A percentile compares a stretch with the other conserved stretches of the same genome.
Evolutionary conservation across 2,329 filamentous ascomycete species (phyloP).

Genomic region (Fusarium phyllophilum): DNA sequence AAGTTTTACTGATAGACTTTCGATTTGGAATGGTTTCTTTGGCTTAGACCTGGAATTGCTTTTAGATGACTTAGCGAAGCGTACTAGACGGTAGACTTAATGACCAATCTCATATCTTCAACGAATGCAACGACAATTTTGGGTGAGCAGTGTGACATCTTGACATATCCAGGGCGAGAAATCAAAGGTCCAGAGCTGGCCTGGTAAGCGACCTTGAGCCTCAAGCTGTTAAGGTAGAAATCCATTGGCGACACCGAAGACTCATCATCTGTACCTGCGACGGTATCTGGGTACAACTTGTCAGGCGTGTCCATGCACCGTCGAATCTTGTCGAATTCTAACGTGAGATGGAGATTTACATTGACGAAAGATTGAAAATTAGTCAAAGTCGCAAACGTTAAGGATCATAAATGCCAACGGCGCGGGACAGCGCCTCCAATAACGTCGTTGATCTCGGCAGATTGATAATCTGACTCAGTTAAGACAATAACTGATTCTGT

Average conservation of each 20-base stretch:
- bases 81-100: neutral
- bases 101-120: neutral
- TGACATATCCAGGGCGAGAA: rapidly evolving
- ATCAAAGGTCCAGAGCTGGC: neutral
- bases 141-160: rapidly evolving
- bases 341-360: neutral
- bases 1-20: neutral
- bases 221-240: rapidly evolving
- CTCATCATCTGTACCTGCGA: neutral
- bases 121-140: neutral
- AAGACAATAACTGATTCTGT: neutral
- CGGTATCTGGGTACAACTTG: too few species aligned
- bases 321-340: neutral
- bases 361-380: too few species aligned
- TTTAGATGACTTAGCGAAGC: neutral
- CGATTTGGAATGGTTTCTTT: neutral
- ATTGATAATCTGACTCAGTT: neutral
- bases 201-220: rapidly evolving
- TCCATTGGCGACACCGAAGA: neutral
- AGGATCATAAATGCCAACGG: neutral
- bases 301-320: rapidly evolving
- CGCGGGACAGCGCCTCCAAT: neutral
- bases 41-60: neutral
- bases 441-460: neutral
- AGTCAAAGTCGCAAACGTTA: neutral